These are phyloP conservation scores for Beauveria pseudobassiana DNA, from an alignment of 2,329 filamentous ascomycete genomes.

Conservation along the genomic window DNA sequence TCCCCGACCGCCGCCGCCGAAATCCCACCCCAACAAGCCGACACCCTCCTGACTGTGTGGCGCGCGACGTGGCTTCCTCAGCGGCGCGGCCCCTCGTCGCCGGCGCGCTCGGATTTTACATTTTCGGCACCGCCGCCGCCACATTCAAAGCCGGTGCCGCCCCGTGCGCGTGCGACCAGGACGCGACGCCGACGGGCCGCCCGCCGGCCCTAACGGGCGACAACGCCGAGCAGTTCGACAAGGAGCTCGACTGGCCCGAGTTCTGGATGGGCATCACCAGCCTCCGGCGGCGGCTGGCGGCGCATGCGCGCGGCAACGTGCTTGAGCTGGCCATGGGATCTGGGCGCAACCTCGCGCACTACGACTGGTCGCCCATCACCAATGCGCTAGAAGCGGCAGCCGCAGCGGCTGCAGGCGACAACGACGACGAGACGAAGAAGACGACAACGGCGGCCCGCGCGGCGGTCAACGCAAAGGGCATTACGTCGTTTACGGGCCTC, in stretches of 20 bases:
- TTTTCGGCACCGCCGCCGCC: constrained; percentile 31
- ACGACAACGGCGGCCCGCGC: neutral
- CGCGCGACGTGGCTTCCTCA: constrained; percentile 36
- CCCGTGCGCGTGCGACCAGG: constrained; percentile 17
- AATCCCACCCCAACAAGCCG: constrained; percentile 16
- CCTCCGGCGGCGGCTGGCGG: constrained; percentile 42
- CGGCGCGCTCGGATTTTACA: constrained; percentile 40
- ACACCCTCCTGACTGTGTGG: constrained; percentile 29
- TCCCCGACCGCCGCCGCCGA: constrained; percentile 1
- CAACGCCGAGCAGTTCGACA: constrained; percentile 50
- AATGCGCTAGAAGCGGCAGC: constrained; percentile 7
- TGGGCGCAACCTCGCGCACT: constrained; percentile 52
- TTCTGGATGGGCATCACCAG: constrained; percentile 47
- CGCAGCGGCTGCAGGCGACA: constrained; percentile 5
- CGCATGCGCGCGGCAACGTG: constrained; percentile 45
- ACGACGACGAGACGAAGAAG: constrained; percentile 5
- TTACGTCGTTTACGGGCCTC: constrained; percentile 53
- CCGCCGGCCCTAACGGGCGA: constrained; percentile 38
- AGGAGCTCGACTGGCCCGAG: constrained; percentile 50
- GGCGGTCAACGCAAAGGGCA: constrained; percentile 15
- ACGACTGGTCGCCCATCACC: constrained; percentile 43
- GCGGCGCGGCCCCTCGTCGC: constrained; percentile 39
- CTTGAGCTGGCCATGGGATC: constrained; percentile 58
- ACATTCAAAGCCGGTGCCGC: constrained; percentile 21
- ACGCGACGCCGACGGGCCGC: constrained; percentile 36